Percentiles rank a stretch among this genome's conserved stretches.
Evolutionary conservation across 805 yeast species (phyloP).

Genomic region (Wickerhamiella slavikovae): DNA sequence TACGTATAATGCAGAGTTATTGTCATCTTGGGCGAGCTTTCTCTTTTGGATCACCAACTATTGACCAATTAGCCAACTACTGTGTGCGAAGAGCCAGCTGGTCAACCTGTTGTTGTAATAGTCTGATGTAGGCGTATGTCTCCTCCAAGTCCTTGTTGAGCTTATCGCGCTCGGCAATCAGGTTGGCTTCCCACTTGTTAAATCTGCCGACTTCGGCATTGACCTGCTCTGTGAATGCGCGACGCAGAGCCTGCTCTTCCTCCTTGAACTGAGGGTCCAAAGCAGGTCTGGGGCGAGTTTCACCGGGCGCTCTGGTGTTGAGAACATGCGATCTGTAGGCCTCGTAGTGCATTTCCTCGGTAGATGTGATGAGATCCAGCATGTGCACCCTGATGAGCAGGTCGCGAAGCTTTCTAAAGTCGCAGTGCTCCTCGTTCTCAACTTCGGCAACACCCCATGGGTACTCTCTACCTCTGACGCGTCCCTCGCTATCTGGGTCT

Average conservation of each 20-base stretch:
- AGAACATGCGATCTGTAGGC: slow-evolving; percentile 40
- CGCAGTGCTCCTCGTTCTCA: slow-evolving; percentile 60
- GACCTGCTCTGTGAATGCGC: slow-evolving; percentile 89
- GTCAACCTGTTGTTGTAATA: slow-evolving; percentile 17
- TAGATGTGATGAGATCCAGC: slow-evolving; percentile 57
- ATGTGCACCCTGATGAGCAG: slow-evolving; percentile 47
- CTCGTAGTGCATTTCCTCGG: slow-evolving; percentile 54
- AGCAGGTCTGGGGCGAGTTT: slow-evolving; percentile 17
- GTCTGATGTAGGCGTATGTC: slow-evolving; percentile 31
- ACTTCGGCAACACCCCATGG: slow-evolving; percentile 78
- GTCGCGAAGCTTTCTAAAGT: slow-evolving; percentile 43
- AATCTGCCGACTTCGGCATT: slow-evolving; percentile 93
- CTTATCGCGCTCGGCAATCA: slow-evolving; percentile 84
- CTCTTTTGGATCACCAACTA: no score
- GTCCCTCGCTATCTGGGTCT: slow-evolving; percentile 27
- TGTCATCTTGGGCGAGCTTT: no score
- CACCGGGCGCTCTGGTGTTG: slow-evolving; percentile 26
- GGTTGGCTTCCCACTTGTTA: slow-evolving; percentile 96
- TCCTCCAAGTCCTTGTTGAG: slow-evolving; percentile 85
- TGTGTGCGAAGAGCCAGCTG: slow-evolving; percentile 4
- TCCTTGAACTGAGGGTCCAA: slow-evolving; percentile 89
- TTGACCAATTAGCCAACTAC: no score
- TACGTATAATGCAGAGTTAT: no score
- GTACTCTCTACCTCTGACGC: slow-evolving; percentile 56
- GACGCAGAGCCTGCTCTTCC: slow-evolving; percentile 85